These are phyloP conservation scores for Arabidopsis arenosa DNA, from an alignment of 345 rosid species.

Conservation along the genomic window DNA sequence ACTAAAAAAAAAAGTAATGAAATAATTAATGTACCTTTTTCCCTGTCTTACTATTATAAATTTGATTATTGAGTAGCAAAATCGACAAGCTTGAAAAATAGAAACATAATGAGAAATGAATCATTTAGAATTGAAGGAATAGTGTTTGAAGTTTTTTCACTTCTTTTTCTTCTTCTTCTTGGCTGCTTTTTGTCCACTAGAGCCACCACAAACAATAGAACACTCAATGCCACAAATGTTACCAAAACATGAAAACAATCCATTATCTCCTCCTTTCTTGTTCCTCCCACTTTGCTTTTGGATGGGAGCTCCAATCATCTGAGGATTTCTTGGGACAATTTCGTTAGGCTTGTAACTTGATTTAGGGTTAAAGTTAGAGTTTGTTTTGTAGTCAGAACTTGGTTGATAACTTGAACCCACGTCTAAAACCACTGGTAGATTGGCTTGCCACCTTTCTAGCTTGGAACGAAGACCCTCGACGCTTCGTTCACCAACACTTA, in stretches of 20 bases:
- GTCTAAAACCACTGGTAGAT: slow-evolving; percentile 65
- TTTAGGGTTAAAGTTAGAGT: slow-evolving; percentile 40
- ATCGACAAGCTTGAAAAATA: slow-evolving; percentile 37
- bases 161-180: slow-evolving; percentile 29
- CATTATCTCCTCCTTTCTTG: slow-evolving; percentile 42
- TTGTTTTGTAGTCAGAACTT: slow-evolving; percentile 38
- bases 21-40: background rate
- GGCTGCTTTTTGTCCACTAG: slow-evolving; percentile 28
- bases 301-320: slow-evolving; percentile 44
- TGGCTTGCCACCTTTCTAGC: slow-evolving; percentile 82
- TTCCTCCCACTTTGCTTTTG: slow-evolving; percentile 33
- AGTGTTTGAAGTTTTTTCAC: slow-evolving; percentile 16
- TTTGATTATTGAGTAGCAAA: slow-evolving; percentile 27
- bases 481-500: slow-evolving; percentile 56
- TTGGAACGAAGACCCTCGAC: slow-evolving; percentile 86
- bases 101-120: slow-evolving; percentile 23
- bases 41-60: slow-evolving; percentile 26
- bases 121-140: slow-evolving; percentile 9
- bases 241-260: slow-evolving; percentile 73
- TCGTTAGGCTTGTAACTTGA: slow-evolving; percentile 45
- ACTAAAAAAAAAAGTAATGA: background rate
- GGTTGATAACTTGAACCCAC: slow-evolving; percentile 50
- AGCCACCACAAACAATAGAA: slow-evolving; percentile 70
- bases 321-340: slow-evolving; percentile 33
- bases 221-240: slow-evolving; percentile 72